Conservation (phyloP, 176 grass and related monocot genomes). For the Rhynchospora pubera region DNA sequence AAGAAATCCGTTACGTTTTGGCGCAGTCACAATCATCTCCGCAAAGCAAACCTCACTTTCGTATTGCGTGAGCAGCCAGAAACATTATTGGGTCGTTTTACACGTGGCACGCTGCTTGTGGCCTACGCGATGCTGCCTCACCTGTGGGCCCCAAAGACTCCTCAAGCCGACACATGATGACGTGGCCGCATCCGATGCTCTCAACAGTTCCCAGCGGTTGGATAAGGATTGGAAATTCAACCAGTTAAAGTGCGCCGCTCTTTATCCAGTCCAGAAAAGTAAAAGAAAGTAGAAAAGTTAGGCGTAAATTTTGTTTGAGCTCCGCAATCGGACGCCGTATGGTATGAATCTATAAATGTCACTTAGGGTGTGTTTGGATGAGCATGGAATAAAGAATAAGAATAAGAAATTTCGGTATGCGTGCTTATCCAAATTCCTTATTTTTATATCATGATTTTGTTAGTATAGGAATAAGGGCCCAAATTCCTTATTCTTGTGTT, state of each 20-base stretch:
- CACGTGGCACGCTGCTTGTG: slow-evolving; percentile 21
- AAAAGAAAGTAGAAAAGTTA: background rate
- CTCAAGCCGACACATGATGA: background rate
- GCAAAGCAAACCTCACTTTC: background rate
- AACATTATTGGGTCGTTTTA: background rate
- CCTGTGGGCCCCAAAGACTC: background rate
- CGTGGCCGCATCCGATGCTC: slow-evolving; percentile 29
- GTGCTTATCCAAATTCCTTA: too few relatives aligned
- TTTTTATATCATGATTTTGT: too few relatives aligned
- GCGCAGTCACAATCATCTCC: slow-evolving; percentile 20
- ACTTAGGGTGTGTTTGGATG: too few relatives aligned
- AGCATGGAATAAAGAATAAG: too few relatives aligned
- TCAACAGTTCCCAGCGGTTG: background rate
- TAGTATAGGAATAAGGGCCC: too few relatives aligned
- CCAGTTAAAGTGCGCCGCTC: slow-evolving; percentile 16
- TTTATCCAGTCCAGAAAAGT: background rate
- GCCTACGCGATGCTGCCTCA: background rate
- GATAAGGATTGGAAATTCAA: slow-evolving; percentile 23
- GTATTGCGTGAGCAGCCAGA: background rate
- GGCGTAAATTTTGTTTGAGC: background rate
- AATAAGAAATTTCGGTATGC: too few relatives aligned
- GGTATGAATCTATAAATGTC: background rate
- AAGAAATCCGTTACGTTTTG: slow-evolving; percentile 16
- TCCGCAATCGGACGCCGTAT: background rate
- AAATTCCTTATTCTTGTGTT: too few relatives aligned